Evolutionary conservation across 768 basidiomycete species (phyloP), one percentile per base, ranked within the genome.

Genomic region (Mycena maculata): DNA sequence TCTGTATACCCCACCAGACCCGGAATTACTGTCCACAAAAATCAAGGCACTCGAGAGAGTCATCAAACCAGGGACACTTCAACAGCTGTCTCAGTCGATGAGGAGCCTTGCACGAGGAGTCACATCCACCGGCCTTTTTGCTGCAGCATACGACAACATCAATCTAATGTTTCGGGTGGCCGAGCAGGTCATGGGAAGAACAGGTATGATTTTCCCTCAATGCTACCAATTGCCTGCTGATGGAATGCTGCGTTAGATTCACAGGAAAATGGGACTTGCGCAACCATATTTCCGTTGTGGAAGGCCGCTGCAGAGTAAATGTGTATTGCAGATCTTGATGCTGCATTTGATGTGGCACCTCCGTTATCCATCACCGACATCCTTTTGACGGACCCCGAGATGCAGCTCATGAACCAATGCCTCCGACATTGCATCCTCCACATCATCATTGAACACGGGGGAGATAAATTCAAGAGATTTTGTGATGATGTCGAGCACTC

Each of bases 91-190:
- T n/a, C n/a, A n/a, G n/a, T n/a, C n/a, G n/a, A n/a, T n/a, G n/a
- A n/a, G n/a, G n/a, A n/a, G n/a, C n/a, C n/a, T n/a, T n/a, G n/a
- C 36, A 9, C 36, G 36, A 9, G 36, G 10, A 9, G 30, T 79
- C 36, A 79, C 77, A 1, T 41, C 71, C 13, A 71, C 66, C 0
- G 69, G 71, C 1, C 55, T 73, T 0, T 75, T 64, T 76, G 13
- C 82, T 54, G 63, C 38, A 0, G 44, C 47, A 11, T 55, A 82
- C 59, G 80, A 83, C 66, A 83, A 83, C 53, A 79, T 82, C 23
- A 83, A 83, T 53, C 64, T 80, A 50, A 45, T 74, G 2, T 69
- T 73, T 30, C 65, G 67, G 13, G 68, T 49, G 22, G 74, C 78
- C 0, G 79, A 82, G 61, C 80, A 82, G 60, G 63, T 77, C 6